Conservation (phyloP, 2,329 filamentous ascomycete genomes). For the Myriosclerotinia curreyana region DNA sequence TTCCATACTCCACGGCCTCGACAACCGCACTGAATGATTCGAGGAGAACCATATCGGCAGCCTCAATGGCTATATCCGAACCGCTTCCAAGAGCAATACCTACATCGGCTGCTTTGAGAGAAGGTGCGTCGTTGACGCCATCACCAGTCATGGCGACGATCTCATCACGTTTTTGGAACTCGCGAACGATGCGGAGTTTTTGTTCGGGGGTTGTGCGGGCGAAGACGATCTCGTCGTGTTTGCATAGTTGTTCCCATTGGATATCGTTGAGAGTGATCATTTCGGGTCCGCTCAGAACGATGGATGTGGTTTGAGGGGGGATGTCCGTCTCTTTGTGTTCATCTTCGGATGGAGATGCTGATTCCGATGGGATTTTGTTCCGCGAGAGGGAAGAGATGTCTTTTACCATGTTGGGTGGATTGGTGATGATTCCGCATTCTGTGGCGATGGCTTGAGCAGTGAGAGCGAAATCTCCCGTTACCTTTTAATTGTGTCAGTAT, state of each 20-base stretch:
- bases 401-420: constrained; percentile 24
- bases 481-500: not conserved
- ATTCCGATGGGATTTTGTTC: not conserved
- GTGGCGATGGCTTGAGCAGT: constrained; percentile 69
- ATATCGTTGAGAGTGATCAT: constrained; percentile 59
- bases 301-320: constrained; percentile 39
- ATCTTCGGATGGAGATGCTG: not conserved
- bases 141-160: constrained; percentile 53
- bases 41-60: constrained; percentile 59
- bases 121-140: constrained; percentile 51
- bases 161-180: constrained; percentile 50
- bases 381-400: constrained; percentile 20
- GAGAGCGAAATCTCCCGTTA: constrained; percentile 70
- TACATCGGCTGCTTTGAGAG: constrained; percentile 62
- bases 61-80: constrained; percentile 60
- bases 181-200: constrained; percentile 71
- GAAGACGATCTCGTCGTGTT: constrained; percentile 71
- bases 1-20: constrained; percentile 67
- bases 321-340: not conserved
- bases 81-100: constrained; percentile 58
- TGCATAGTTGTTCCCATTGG: constrained; percentile 63
- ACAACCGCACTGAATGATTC: constrained; percentile 71
- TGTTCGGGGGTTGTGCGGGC: constrained; percentile 73
- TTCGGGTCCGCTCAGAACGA: constrained; percentile 63
- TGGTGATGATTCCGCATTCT: constrained; percentile 66